These are phyloP conservation scores for Sindora glabra DNA, from an alignment of 306 rosid genomes.

Conservation along the genomic window DNA sequence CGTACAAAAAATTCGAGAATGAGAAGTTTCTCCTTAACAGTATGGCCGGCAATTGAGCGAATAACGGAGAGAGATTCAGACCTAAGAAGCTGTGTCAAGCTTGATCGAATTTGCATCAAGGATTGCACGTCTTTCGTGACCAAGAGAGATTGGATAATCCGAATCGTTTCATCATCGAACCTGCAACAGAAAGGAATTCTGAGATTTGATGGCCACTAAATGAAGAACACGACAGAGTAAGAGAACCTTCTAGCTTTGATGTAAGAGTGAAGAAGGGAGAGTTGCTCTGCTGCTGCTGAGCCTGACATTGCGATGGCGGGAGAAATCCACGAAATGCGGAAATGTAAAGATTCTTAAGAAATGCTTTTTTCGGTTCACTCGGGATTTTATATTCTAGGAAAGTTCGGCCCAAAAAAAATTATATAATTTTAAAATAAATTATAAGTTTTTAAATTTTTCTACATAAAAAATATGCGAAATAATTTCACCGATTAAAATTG, in stretches of 20 bases:
- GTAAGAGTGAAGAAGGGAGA: constrained; percentile 38
- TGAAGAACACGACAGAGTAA: background rate
- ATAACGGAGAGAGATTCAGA: constrained; percentile 40
- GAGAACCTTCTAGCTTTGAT: constrained; percentile 44
- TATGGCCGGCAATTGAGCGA: constrained; percentile 35
- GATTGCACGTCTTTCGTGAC: constrained; percentile 51
- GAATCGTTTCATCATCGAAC: constrained; percentile 39
- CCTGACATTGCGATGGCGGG: constrained; percentile 39
- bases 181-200: constrained; percentile 22
- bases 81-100: constrained; percentile 41
- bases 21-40: constrained; percentile 53
- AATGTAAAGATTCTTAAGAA: too few species aligned
- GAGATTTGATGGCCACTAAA: background rate
- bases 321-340: too few species aligned
- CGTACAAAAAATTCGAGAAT: constrained; percentile 64
- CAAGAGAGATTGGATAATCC: constrained; percentile 42
- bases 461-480: too few species aligned
- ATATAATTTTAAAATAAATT: too few species aligned
- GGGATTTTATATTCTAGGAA: too few species aligned
- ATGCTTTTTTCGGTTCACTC: too few species aligned
- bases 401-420: too few species aligned
- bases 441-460: too few species aligned
- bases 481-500: too few species aligned
- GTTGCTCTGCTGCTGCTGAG: constrained; percentile 20
- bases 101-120: constrained; percentile 32